Conservation (phyloP, 1,284 basidiomycete species). For the Mycena citricolor region DNA sequence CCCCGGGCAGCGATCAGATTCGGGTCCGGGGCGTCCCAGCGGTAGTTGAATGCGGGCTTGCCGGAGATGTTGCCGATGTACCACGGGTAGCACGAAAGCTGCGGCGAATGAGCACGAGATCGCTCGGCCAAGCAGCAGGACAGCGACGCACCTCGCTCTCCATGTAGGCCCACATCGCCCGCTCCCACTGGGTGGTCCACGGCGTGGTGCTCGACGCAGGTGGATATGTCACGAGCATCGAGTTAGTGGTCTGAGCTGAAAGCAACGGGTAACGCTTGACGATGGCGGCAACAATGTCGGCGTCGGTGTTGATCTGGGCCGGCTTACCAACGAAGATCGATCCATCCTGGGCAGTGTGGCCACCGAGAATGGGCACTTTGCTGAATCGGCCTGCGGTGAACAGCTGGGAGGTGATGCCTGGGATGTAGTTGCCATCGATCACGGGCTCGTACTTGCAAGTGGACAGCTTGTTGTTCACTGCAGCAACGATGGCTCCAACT, state of each 20-base stretch:
- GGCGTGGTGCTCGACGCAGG: conserved; percentile 18
- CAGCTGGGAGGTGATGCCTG: conserved; percentile 17
- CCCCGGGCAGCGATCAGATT: conserved; percentile 18
- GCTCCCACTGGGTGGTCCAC: conserved; percentile 24
- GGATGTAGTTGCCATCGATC: conserved; percentile 19
- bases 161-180: conserved; percentile 24
- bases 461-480: conserved; percentile 23
- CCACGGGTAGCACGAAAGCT: conserved; percentile 18
- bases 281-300: conserved; percentile 12
- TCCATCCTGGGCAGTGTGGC: conserved; percentile 22
- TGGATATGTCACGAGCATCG: conserved; percentile 21
- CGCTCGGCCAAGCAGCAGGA: not conserved
- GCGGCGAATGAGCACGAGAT: not conserved
- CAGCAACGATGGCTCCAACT: conserved; percentile 24
- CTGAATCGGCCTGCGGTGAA: conserved; percentile 15
- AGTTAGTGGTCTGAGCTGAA: conserved; percentile 6
- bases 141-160: conserved; percentile 18
- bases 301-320: conserved; percentile 11
- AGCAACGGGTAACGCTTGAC: conserved; percentile 15
- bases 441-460: conserved; percentile 22
- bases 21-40: conserved; percentile 23
- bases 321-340: conserved; percentile 21
- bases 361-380: conserved; percentile 22
- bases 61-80: conserved; percentile 23
- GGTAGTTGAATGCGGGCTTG: conserved; percentile 23